Base-by-base conservation (phyloP, 2,329 filamentous ascomycete genomes). In the Thielaviopsis euricoi region DNA sequence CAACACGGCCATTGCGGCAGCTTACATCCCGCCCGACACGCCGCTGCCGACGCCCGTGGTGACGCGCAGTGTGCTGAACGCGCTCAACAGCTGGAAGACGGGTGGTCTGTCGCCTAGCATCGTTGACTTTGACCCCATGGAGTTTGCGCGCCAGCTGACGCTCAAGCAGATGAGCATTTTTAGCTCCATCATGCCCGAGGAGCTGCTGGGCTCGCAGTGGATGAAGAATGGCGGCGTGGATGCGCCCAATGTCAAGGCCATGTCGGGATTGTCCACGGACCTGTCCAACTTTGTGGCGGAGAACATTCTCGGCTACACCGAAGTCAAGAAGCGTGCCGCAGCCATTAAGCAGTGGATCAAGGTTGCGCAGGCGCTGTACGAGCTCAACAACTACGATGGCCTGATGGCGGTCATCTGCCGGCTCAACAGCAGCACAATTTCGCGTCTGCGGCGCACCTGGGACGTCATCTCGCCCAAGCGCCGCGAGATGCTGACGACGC, bases 261-360 rank as follows among this genome's bases (percentile, higher is more conserved):
- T 97, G 88, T 93, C 90, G 1, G 84, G 86, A 0, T 75, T 98
- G 48, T 95, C 91, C 2, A 98, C 89, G 0, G 90, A 96, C 62
- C 74, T 98, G 19, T 89, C 91, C 4, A 93, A 96, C 66, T 74
- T 97, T 46, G 93, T 98, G 12, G 87, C 89, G 0, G 91, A 97
- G 67, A 94, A 87, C 0, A 95, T 98, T 64, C 78, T 98, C 15
- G 82, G 87, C 58, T 79, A 89, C 59, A 79, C 87, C n/a, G 93
- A 97, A 67, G 83, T 86, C 25, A 97, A 97, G 79, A 95, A 91
- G 74, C 82, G 93, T 25, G 91, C 93, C 0, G 74, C 80, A 1
- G 81, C 89, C 56, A 93, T 98, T 73, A 97, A 98, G 74, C 90
- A 97, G 65, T 98, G 93, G 93, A 87, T 96, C 68, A 98, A 97